Base-by-base conservation (phyloP, 2,329 filamentous ascomycete genomes). In the Alternaria sp. region DNA sequence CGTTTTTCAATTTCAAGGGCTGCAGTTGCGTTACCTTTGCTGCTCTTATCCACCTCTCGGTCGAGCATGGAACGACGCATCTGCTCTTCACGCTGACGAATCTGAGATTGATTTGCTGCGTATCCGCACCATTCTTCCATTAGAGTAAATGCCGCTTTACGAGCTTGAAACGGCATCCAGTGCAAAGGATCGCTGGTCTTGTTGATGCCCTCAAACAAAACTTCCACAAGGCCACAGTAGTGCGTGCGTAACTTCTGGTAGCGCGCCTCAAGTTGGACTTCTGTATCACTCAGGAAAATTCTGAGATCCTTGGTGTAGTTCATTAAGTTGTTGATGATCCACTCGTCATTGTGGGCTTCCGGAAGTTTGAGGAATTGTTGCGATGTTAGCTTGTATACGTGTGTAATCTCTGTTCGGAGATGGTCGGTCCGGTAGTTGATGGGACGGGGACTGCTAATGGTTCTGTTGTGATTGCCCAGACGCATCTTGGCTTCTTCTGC, bases 111-210 rank as follows among this genome's bases (percentile, higher is more conserved):
- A 65, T 97, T 97, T 0, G 94, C 93, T 7, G 94, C 97, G 76
- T 96, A 97, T 3, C 95, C 95, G 75, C 95, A 99, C 96, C 96
- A 99, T 66, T 98, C 94, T 79, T 99, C 95, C 94, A 99, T 98
- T 48, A 99, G 82, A 0, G 94, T 90, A 74, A 99, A 99, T 0
- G 94, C 91, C 5, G 95, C 97, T 75, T 97, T 97, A 41, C 96
- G 86, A 12, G 94, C 92, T 76, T 99, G 95, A 73, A 99, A 99
- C 0, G 95, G 94, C 88, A 99, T 95, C 94, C 95, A 99, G 32
- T 93, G 87, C 5, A 92, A 90, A 2, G 93, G 91, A 61, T 97
- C 92, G 62, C 89, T 89, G 0, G 93, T 93, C 52, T 89, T 87
- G 68, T 94, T 95, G 69, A 97, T 93, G 6, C 92, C 93, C 68